These are phyloP conservation scores for Biscutella auriculata DNA, from an alignment of 441 rosid species.

Conservation along the genomic window DNA sequence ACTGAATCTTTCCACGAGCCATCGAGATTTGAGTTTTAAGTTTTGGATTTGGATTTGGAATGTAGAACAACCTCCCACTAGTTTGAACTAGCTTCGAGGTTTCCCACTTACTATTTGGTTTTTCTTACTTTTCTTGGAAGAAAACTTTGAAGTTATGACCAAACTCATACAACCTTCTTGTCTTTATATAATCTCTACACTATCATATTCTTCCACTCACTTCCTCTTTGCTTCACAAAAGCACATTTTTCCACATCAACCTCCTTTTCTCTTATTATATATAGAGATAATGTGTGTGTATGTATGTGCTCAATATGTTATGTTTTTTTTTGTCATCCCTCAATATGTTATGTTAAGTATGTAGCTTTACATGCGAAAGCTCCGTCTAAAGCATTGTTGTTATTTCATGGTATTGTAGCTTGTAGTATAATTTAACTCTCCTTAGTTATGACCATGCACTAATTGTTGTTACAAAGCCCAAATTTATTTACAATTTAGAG, in stretches of 20 bases:
- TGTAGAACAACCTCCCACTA: slow-evolving; percentile 84
- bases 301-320: no score
- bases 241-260: slow-evolving; percentile 8
- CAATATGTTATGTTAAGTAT: slow-evolving; percentile 10
- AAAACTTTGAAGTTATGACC: slow-evolving; percentile 12
- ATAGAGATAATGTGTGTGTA: no score
- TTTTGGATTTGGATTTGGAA: neutral
- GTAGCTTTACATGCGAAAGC: slow-evolving; percentile 6
- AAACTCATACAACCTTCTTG: slow-evolving; percentile 15
- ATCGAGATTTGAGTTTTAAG: slow-evolving; percentile 20
- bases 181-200: slow-evolving; percentile 18
- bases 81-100: slow-evolving; percentile 96
- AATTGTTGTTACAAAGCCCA: no score
- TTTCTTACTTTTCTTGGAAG: neutral
- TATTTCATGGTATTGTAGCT: no score
- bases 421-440: slow-evolving; percentile 5
- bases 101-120: slow-evolving; percentile 31
- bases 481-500: no score
- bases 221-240: slow-evolving; percentile 13
- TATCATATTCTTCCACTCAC: slow-evolving; percentile 20
- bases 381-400: no score
- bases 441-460: no score
- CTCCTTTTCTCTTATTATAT: neutral
- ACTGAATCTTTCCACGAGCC: slow-evolving; percentile 89
- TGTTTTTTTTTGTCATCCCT: no score